These are phyloP conservation scores for Tetracentron sinense DNA, from an alignment of 164 flowering plant genomes.

Conservation along the genomic window DNA sequence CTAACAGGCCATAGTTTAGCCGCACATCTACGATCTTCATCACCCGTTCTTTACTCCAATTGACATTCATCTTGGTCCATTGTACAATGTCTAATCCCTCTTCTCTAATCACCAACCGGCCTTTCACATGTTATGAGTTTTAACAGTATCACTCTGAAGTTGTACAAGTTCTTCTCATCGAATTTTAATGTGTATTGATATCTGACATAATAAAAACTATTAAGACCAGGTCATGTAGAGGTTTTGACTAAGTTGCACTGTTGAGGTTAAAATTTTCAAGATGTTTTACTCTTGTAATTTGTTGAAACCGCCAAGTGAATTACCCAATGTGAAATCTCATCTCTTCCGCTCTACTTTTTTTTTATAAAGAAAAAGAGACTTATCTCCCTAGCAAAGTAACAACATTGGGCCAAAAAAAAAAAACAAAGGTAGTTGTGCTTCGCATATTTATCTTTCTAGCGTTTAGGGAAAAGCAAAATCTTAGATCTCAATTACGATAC, in stretches of 20 bases:
- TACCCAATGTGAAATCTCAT: not conserved
- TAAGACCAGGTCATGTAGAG: too few relatives aligned
- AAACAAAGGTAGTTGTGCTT: too few relatives aligned
- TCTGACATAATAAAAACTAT: too few relatives aligned
- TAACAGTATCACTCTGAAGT: constrained; percentile 73
- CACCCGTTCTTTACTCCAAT: constrained; percentile 49
- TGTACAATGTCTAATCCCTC: constrained; percentile 73
- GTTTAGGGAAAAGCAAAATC: constrained; percentile 22
- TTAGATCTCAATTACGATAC: constrained; percentile 23
- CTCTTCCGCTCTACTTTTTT: not conserved
- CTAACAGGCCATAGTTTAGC: constrained; percentile 30
- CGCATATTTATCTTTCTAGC: constrained; percentile 16
- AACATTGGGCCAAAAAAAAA: not conserved
- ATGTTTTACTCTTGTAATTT: too few relatives aligned
- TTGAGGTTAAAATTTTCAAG: too few relatives aligned
- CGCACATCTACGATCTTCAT: constrained; percentile 47
- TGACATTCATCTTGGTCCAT: constrained; percentile 49
- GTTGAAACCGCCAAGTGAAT: too few relatives aligned
- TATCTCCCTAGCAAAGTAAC: constrained; percentile 14
- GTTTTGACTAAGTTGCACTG: too few relatives aligned
- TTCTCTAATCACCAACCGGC: constrained; percentile 70
- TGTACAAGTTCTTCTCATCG: constrained; percentile 82
- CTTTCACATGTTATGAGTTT: constrained; percentile 62
- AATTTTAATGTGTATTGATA: constrained; percentile 77
- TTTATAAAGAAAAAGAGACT: not conserved